Evolutionary conservation across 2,329 filamentous ascomycete species (phyloP).

Genomic region (Aspergillus sclerotialis): DNA sequence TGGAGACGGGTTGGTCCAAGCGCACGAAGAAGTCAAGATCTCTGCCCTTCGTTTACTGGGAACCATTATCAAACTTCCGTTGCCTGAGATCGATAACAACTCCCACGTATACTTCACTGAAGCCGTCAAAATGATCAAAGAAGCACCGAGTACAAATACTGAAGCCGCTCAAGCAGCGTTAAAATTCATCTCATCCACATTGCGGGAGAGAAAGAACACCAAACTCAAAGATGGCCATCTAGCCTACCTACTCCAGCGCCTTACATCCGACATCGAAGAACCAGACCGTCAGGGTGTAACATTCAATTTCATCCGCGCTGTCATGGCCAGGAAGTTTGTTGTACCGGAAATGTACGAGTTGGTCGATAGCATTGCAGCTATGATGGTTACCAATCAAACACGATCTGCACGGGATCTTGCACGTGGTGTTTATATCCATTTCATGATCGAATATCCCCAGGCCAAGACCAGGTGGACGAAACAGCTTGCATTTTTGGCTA

Average conservation of each 20-base stretch:
- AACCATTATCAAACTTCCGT: constrained; percentile 75
- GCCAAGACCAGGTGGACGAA: constrained; percentile 82
- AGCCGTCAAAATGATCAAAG: constrained; percentile 72
- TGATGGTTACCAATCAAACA: constrained; percentile 96
- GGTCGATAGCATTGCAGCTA: constrained; percentile 76
- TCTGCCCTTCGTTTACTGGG: constrained; percentile 79
- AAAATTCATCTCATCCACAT: constrained; percentile 77
- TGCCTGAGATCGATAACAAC: constrained; percentile 61
- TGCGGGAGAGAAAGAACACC: constrained; percentile 72
- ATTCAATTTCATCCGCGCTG: constrained; percentile 86
- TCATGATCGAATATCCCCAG: constrained; percentile 90
- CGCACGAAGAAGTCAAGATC: constrained; percentile 88
- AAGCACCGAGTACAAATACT: constrained; percentile 68
- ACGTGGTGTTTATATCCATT: constrained; percentile 85
- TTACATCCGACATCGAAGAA: constrained; percentile 86
- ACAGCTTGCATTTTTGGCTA: constrained; percentile 79
- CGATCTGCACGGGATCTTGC: constrained; percentile 80
- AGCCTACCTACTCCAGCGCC: constrained; percentile 70
- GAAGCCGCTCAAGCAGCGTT: constrained; percentile 82
- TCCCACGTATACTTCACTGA: constrained; percentile 76
- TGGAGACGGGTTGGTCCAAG: constrained; percentile 75
- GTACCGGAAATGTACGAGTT: constrained; percentile 86
- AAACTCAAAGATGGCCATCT: constrained; percentile 73
- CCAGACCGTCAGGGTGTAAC: constrained; percentile 86
- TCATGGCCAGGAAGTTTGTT: constrained; percentile 77